Percentiles rank a stretch among this genome's conserved stretches.
phyloP scores from a whole-genome alignment of 768 basidiomycete species.

The Fomitopsis pulvina region DNA sequence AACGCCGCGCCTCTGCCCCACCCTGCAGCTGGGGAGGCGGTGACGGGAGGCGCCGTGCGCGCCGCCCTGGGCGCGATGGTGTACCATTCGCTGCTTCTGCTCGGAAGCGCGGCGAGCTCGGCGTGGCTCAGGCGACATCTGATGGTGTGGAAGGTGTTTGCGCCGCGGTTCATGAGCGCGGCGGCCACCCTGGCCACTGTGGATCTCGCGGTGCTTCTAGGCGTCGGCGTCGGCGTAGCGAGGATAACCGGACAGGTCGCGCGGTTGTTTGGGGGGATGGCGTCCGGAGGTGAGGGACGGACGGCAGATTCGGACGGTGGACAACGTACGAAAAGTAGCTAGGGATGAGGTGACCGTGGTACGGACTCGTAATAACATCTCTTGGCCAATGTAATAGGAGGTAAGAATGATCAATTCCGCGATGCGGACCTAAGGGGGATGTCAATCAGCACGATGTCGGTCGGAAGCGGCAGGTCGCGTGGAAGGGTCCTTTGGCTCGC shows the following conservation, averaged over 20 bases:
- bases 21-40: constrained; percentile 22
- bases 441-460: background rate
- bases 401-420: background rate
- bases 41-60: constrained; percentile 36
- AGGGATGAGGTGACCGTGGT: background rate
- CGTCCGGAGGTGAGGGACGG: background rate
- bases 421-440: background rate
- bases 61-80: constrained; percentile 59
- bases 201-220: constrained; percentile 63
- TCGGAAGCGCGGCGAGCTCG: constrained; percentile 67
- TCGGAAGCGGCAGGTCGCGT: background rate
- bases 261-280: constrained; percentile 20
- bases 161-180: constrained; percentile 86
- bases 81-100: constrained; percentile 58
- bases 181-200: constrained; percentile 60
- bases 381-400: background rate
- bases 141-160: constrained; percentile 99
- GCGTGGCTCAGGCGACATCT: constrained; percentile 77
- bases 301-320: background rate
- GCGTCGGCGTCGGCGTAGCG: constrained; percentile 50
- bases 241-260: constrained; percentile 28
- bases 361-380: background rate
- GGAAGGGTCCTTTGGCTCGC: background rate
- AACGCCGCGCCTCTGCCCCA: constrained; percentile 60
- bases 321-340: background rate